phyloP scores from a whole-genome alignment of 2,329 filamentous ascomycete genomes.

The Pestalotiopsis sp. region DNA sequence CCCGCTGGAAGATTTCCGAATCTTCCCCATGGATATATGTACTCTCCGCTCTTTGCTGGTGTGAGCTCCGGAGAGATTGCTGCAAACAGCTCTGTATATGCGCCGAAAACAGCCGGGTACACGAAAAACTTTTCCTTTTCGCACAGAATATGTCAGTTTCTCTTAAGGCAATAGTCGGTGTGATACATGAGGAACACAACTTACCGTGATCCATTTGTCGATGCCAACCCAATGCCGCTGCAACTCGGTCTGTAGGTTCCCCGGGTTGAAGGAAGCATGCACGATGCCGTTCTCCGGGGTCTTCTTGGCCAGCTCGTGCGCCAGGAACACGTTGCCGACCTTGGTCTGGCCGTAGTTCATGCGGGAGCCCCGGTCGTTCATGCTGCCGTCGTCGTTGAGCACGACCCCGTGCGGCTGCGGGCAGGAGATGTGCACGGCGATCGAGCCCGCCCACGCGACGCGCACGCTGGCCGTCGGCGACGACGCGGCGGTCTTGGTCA shows the following conservation, averaged over 20 bases:
- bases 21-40: neutral
- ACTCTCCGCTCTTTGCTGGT: neutral
- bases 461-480: slow-evolving; percentile 11
- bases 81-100: neutral
- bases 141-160: too few species aligned
- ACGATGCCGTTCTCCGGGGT: slow-evolving; percentile 2
- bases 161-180: too few species aligned
- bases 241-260: slow-evolving; percentile 5
- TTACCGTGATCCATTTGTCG: neutral
- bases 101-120: neutral
- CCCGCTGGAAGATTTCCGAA: neutral
- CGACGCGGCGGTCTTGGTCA: neutral
- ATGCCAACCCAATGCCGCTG: slow-evolving; percentile 1
- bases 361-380: neutral
- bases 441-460: slow-evolving; percentile 28
- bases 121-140: neutral
- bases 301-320: neutral
- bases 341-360: neutral
- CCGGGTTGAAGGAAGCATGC: slow-evolving; percentile 12
- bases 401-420: neutral
- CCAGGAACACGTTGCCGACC: neutral
- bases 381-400: neutral
- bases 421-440: neutral
- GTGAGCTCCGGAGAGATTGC: neutral
- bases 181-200: neutral